Evolutionary conservation across 345 rosid species (phyloP), one percentile per base, ranked within the genome.

Genomic region (Salix brachista): DNA sequence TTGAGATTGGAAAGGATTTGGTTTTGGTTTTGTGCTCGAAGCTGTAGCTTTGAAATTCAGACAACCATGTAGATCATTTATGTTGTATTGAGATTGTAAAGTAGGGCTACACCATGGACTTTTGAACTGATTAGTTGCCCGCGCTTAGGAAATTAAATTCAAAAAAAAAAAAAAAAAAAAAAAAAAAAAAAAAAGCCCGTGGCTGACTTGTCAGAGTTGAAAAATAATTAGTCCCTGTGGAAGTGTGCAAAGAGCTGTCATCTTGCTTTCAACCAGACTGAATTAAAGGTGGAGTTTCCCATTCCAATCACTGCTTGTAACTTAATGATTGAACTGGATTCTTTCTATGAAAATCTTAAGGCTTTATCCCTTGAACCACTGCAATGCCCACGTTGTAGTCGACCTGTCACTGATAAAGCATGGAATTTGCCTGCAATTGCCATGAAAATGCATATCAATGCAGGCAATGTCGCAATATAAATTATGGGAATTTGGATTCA

Each of bases 401-500:
- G 98, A 68, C 90, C 98, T 70, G 98, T 96, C 69, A 92, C 92
- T 73, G 98, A 96, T 86, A n/a, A 96, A 86, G 90, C 98, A 96
- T 85, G 99, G 99, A 74, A 92, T 92, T 82, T 96, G 99, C 80
- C 6, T n/a, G 95, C 86, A 96, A 92, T 80, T 96, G 99, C 86
- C 99, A 96, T 79, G 99, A 96, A 86, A 96, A 93, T 89, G 98
- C 99, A 67, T 96, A 96, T 83, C 99, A 96, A 82, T 96, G 99
- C 91, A 88, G 99, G 88, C 98, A 96, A 83, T 96, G 98, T 79
- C 99, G 99, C 83, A 93, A 96, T 83, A 96, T 96, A 65, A 92
- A 96, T 81, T 96, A 96, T 72, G 99, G 93, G 79, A 96, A 92
- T 87, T 86, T 93, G 77, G 97, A 96, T 88, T 96, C 99, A 74